Evolutionary conservation across 345 rosid species (phyloP).

Genomic region (Balakata baccata): DNA sequence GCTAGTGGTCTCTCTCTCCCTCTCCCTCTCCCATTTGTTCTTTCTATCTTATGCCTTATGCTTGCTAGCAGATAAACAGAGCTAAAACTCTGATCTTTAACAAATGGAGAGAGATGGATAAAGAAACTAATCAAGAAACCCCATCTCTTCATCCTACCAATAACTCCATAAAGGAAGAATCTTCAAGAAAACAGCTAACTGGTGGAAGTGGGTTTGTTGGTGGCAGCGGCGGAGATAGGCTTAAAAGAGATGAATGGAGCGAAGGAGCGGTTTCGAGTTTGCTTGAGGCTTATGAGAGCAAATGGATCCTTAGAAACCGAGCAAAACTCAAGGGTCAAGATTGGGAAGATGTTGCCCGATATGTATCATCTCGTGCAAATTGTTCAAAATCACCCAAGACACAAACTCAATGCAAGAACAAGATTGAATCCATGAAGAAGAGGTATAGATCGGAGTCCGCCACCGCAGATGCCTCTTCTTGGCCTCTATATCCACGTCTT

Average conservation of each 20-base stretch:
- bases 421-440: conserved; percentile 98
- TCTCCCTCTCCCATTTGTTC: conserved; percentile 10
- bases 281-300: conserved; percentile 87
- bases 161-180: conserved; percentile 24
- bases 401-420: conserved; percentile 97
- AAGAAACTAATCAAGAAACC: conserved; percentile 42
- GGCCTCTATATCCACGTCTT: conserved; percentile 88
- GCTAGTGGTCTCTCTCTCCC: conserved; percentile 17
- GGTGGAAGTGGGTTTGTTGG: conserved; percentile 18
- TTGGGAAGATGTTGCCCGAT: conserved; percentile 89
- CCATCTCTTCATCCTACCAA: conserved; percentile 39
- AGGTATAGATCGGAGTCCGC: conserved; percentile 87
- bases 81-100: conserved; percentile 23
- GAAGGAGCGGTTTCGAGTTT: conserved; percentile 89
- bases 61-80: conserved; percentile 36
- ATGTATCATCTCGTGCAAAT: conserved; percentile 66
- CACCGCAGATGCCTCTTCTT: conserved; percentile 65
- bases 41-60: too few species aligned
- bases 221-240: conserved; percentile 47
- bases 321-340: conserved; percentile 96
- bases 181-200: conserved; percentile 31
- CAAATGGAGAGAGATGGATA: conserved; percentile 62
- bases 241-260: conserved; percentile 96
- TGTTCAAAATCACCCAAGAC: conserved; percentile 74
- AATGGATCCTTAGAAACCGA: conserved; percentile 86